phyloP scores from a whole-genome alignment of 73 alveolate genomes.

The Tetrahymena malaccensis region DNA sequence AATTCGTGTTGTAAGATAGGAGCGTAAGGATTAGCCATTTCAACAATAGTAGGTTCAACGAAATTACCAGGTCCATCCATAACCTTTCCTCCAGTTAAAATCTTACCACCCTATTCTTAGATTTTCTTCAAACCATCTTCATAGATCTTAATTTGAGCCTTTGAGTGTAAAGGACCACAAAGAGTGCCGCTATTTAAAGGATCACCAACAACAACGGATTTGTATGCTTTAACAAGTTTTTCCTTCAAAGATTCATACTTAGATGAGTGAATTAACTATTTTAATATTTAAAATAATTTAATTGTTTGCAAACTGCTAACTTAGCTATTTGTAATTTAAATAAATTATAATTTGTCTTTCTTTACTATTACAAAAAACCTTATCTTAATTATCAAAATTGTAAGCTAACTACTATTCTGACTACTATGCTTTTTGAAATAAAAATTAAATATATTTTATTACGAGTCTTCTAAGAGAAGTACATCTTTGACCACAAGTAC shows the following conservation, averaged over 20 bases:
- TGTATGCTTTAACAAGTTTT: slow-evolving; percentile 49
- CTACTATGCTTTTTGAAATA: background rate
- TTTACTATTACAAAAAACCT: too few species aligned
- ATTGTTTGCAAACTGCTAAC: background rate
- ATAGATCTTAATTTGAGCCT: slow-evolving; percentile 57
- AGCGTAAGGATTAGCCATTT: slow-evolving; percentile 51
- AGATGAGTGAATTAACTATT: background rate
- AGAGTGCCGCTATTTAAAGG: slow-evolving; percentile 63
- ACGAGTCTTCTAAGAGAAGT: slow-evolving; percentile 74
- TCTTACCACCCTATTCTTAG: slow-evolving; percentile 73
- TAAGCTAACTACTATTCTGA: too few species aligned
- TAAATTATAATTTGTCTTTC: background rate
- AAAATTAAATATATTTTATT: background rate
- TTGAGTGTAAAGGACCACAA: slow-evolving; percentile 82
- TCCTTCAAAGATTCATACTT: slow-evolving; percentile 14
- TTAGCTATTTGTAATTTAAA: background rate
- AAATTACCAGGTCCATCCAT: slow-evolving; percentile 71
- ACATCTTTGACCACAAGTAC: slow-evolving; percentile 90
- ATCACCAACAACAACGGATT: slow-evolving; percentile 55
- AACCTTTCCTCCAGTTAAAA: slow-evolving; percentile 67
- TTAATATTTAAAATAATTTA: background rate
- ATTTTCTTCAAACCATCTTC: slow-evolving; percentile 53
- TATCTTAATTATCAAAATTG: too few species aligned
- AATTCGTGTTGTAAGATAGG: slow-evolving; percentile 63
- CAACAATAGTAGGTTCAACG: slow-evolving; percentile 80